phyloP scores from a whole-genome alignment of 306 rosid species.

The Quercus variabilis region DNA sequence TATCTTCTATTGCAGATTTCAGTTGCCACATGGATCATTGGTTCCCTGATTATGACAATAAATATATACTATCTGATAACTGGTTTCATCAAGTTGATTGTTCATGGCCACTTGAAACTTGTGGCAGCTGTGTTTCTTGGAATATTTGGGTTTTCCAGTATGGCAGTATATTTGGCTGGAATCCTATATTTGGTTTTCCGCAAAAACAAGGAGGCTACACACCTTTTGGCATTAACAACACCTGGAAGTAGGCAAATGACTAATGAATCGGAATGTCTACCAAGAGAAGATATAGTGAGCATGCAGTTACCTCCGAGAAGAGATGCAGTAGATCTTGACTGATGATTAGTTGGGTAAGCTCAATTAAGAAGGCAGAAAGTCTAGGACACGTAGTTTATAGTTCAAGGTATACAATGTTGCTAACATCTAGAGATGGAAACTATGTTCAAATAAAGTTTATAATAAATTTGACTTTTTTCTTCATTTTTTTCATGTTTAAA shows the following conservation, averaged over 20 bases:
- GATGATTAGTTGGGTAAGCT: conserved; percentile 11
- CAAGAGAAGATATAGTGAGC: conserved; percentile 77
- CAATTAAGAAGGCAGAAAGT: conserved; percentile 3
- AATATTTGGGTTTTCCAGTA: conserved; percentile 69
- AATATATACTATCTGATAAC: conserved; percentile 69
- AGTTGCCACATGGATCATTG: conserved; percentile 70
- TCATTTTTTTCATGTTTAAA: neutral
- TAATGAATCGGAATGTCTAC: conserved; percentile 45
- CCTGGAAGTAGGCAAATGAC: conserved; percentile 51
- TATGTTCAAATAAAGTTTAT: neutral
- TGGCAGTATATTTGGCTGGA: conserved; percentile 78
- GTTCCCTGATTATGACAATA: conserved; percentile 67
- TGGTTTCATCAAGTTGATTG: conserved; percentile 65
- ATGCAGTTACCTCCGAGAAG: conserved; percentile 92
- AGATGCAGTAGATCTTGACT: conserved; percentile 45
- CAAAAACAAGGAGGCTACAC: conserved; percentile 53
- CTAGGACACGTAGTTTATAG: neutral
- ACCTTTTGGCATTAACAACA: conserved; percentile 62
- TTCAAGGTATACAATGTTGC: conserved; percentile 5
- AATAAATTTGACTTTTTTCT: neutral
- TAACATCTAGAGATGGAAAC: conserved; percentile 14
- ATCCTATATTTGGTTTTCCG: conserved; percentile 69
- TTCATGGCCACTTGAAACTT: conserved; percentile 47
- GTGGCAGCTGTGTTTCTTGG: conserved; percentile 65
- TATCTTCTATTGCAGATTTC: conserved; percentile 52